Evolutionary conservation across 352 stramenopile genomes (phyloP).

Genomic region (Pythium folliculosum): DNA sequence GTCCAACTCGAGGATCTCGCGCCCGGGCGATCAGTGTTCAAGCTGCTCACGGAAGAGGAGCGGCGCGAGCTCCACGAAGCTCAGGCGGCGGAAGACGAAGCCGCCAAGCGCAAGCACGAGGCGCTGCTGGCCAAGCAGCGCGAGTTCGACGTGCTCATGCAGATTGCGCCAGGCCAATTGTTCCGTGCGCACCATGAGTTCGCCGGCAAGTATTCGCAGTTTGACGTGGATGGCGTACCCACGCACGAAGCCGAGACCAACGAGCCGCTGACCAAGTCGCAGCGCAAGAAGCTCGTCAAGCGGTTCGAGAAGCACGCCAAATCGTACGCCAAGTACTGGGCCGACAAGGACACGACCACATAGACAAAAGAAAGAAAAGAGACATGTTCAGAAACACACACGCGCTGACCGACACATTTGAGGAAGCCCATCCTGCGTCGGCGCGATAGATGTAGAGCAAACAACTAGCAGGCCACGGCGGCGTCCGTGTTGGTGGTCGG

Average conservation of each 20-base stretch:
- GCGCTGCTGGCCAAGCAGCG: slow-evolving; percentile 43
- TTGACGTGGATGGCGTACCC: slow-evolving; percentile 60
- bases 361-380: neutral
- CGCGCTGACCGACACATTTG: neutral
- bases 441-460: too few relatives aligned
- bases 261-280: slow-evolving; percentile 60
- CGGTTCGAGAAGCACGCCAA: slow-evolving; percentile 72
- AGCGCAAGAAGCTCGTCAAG: slow-evolving; percentile 79
- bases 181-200: slow-evolving; percentile 55
- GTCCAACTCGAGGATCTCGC: slow-evolving; percentile 73
- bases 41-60: slow-evolving; percentile 48
- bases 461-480: slow-evolving; percentile 46
- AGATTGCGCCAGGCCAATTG: slow-evolving; percentile 56
- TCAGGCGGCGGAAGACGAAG: slow-evolving; percentile 7
- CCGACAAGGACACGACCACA: slow-evolving; percentile 22
- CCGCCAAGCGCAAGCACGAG: slow-evolving; percentile 16
- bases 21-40: slow-evolving; percentile 61
- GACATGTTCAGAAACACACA: neutral
- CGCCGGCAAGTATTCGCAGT: slow-evolving; percentile 46
- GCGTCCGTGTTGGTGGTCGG: slow-evolving; percentile 27
- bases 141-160: slow-evolving; percentile 67
- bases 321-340: slow-evolving; percentile 68
- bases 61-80: neutral
- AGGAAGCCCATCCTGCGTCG: neutral
- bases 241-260: slow-evolving; percentile 39